Percentiles rank a stretch among this genome's conserved stretches.
Evolutionary conservation across 2,329 filamentous ascomycete genomes (phyloP).

Genomic region (Thermochaetoides dissita): DNA sequence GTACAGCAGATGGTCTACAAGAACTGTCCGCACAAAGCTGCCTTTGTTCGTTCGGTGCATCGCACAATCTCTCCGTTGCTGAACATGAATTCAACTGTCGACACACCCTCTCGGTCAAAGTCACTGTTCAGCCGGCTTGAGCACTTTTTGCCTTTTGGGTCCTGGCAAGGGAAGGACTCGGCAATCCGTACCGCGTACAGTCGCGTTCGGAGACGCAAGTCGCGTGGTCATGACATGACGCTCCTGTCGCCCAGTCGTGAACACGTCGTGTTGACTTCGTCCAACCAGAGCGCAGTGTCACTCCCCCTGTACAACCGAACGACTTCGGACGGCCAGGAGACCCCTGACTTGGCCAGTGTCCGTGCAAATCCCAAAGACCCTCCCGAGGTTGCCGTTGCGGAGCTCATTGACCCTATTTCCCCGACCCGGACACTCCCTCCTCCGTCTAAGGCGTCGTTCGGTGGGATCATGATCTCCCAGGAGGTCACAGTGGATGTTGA

Average conservation of each 20-base stretch:
- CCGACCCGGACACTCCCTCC: too few relatives aligned
- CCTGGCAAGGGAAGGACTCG: too few relatives aligned
- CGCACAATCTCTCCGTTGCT: constrained; percentile 43
- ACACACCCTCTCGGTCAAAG: too few relatives aligned
- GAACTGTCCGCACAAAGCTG: constrained; percentile 38
- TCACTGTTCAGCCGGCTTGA: neutral
- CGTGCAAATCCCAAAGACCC: too few relatives aligned
- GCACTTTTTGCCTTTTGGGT: too few relatives aligned
- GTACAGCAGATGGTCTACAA: constrained; percentile 49
- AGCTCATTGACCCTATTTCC: too few relatives aligned
- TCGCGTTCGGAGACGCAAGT: too few relatives aligned
- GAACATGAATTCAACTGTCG: constrained; percentile 11
- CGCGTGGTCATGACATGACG: constrained; percentile 1
- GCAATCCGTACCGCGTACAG: too few relatives aligned
- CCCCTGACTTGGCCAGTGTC: too few relatives aligned
- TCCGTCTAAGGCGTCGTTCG: constrained; percentile 20
- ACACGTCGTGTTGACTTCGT: constrained; percentile 6
- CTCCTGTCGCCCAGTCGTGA: constrained; percentile 10
- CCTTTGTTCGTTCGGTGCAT: constrained; percentile 46
- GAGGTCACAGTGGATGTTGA: constrained; percentile 43
- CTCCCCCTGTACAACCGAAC: constrained; percentile 1
- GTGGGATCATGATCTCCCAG: constrained; percentile 49
- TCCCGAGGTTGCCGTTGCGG: too few relatives aligned
- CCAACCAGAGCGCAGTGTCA: constrained; percentile 6
- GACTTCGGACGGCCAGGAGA: too few relatives aligned